Conservation (phyloP, 371 early-diverging fungal species). For the Apophysomyces ossiformis region DNA sequence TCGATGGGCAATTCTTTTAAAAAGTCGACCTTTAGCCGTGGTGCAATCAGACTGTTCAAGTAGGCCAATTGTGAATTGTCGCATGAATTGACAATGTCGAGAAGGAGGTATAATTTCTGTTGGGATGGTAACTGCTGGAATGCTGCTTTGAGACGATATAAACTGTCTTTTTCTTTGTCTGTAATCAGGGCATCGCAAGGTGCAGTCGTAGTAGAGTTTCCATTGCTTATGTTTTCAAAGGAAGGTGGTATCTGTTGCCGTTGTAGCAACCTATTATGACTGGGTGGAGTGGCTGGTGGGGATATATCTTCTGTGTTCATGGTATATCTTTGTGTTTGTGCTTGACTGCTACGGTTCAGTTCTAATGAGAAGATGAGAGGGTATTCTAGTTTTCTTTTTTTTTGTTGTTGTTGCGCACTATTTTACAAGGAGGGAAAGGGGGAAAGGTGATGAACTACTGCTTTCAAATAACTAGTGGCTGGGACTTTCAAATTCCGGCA, state of each 20-base stretch:
- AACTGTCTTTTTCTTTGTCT: constrained; percentile 40
- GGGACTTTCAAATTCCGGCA: too few species aligned
- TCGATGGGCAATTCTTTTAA: constrained; percentile 71
- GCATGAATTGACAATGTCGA: constrained; percentile 47
- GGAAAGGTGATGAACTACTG: too few species aligned
- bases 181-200: constrained; percentile 29
- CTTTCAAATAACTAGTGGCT: too few species aligned
- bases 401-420: too few species aligned
- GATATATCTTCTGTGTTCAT: too few species aligned
- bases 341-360: too few species aligned
- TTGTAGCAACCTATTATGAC: too few species aligned
- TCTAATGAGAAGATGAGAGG: too few species aligned
- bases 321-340: too few species aligned
- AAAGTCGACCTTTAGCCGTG: constrained; percentile 74
- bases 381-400: too few species aligned
- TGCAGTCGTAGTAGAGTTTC: constrained; percentile 21
- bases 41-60: constrained; percentile 54
- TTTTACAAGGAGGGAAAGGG: too few species aligned
- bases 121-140: constrained; percentile 31
- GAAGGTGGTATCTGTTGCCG: not conserved
- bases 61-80: constrained; percentile 52
- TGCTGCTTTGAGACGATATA: constrained; percentile 26
- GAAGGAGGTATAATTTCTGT: constrained; percentile 29
- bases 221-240: constrained; percentile 18
- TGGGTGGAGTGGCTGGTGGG: too few species aligned